Evolutionary conservation across 495 filamentous ascomycete genomes (phyloP).

Genomic region (Penicillium goetzii): DNA sequence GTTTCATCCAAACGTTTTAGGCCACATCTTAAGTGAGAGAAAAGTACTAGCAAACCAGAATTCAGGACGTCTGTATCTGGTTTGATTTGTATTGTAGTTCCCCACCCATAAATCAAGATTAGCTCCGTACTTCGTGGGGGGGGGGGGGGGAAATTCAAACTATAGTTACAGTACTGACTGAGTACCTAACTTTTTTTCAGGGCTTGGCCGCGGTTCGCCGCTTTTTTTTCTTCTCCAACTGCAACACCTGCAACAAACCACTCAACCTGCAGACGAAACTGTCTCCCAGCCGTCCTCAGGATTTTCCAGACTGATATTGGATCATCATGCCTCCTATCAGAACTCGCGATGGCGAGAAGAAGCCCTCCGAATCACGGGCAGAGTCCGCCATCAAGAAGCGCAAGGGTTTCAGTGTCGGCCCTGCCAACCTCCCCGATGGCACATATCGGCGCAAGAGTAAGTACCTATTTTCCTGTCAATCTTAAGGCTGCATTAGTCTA

Average conservation of each 20-base stretch:
- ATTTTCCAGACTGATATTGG: neutral
- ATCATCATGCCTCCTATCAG: slow-evolving; percentile 67
- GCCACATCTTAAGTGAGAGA: neutral
- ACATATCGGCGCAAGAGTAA: slow-evolving; percentile 87
- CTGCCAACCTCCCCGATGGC: slow-evolving; percentile 91
- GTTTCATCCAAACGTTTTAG: neutral
- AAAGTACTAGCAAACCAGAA: neutral
- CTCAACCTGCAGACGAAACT: neutral
- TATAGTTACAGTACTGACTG: neutral
- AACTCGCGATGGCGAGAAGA: slow-evolving; percentile 53
- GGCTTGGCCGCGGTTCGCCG: slow-evolving; percentile 26
- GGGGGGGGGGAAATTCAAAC: slow-evolving; percentile 15
- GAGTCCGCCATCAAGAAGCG: slow-evolving; percentile 57
- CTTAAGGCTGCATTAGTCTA: neutral
- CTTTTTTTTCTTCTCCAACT: slow-evolving; percentile 27
- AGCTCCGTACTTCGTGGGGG: slow-evolving; percentile 8
- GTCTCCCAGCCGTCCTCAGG: neutral
- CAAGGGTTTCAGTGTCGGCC: slow-evolving; percentile 80
- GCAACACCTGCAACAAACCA: slow-evolving; percentile 4
- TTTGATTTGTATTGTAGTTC: neutral
- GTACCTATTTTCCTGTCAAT: slow-evolving; percentile 3
- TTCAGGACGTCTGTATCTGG: too few species aligned
- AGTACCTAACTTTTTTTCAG: slow-evolving; percentile 1
- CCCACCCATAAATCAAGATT: neutral
- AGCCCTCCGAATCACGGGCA: slow-evolving; percentile 32